Conservation (phyloP, 1,139 yeast species). For the Meyerozyma sp. region DNA sequence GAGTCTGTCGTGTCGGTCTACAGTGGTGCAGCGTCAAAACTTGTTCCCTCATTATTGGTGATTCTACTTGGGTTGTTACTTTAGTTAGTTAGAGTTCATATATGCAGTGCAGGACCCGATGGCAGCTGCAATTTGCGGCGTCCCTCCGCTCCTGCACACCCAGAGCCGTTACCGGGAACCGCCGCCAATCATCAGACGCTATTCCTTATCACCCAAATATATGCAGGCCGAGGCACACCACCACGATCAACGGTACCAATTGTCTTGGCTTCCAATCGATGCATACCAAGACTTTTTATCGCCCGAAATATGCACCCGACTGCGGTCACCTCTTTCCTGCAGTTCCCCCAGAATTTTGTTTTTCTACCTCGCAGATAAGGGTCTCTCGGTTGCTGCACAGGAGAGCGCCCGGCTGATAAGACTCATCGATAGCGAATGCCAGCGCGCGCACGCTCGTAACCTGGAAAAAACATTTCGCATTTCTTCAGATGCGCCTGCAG, state of each 20-base stretch:
- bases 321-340: neutral
- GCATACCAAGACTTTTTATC: neutral
- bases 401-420: neutral
- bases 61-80: neutral
- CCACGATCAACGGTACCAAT: neutral
- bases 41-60: neutral
- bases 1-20: neutral
- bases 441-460: constrained; percentile 1
- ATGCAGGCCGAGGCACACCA: neutral
- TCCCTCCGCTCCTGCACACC: neutral
- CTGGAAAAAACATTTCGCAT: neutral
- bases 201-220: neutral
- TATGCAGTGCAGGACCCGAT: neutral
- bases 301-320: neutral
- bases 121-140: no score
- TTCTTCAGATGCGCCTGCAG: neutral
- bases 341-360: neutral
- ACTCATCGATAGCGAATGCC: neutral
- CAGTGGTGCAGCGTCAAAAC: neutral
- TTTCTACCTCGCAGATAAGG: neutral
- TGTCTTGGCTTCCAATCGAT: neutral
- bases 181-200: constrained; percentile 1
- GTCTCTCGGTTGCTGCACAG: neutral
- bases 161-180: neutral
- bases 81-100: neutral